Conservation (phyloP, 208 protist species). For the Acanthamoeba culbertsoni region DNA sequence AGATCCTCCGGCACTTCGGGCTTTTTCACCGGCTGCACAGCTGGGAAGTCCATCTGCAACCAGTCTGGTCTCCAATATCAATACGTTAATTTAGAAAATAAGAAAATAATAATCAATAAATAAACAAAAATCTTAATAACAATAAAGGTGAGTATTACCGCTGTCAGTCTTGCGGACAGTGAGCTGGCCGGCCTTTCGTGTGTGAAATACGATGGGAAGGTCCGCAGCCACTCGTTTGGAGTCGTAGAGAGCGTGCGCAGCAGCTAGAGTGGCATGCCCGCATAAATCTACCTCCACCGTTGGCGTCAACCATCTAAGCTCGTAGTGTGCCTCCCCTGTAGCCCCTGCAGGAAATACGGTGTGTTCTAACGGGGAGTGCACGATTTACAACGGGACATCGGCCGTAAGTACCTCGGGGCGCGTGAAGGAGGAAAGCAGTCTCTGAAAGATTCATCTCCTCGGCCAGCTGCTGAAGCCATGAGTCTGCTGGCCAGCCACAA, state of each 20-base stretch:
- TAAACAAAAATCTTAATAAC: no score
- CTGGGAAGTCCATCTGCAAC: not conserved
- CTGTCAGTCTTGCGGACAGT: not conserved
- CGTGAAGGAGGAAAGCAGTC: slow-evolving; percentile 74
- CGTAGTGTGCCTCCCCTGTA: not conserved
- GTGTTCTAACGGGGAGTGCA: not conserved
- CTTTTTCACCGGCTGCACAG: not conserved
- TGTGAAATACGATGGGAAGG: slow-evolving; percentile 37
- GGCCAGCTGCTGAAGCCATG: slow-evolving; percentile 80
- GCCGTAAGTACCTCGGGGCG: not conserved
- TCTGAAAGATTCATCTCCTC: slow-evolving; percentile 82
- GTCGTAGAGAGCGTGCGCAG: slow-evolving; percentile 83
- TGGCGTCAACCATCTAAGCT: slow-evolving; percentile 86
- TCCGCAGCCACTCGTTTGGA: slow-evolving; percentile 72
- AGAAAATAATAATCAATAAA: not conserved
- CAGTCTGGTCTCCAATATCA: no score
- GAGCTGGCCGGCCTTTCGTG: not conserved
- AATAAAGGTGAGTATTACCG: no score
- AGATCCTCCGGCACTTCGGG: not conserved
- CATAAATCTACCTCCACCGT: slow-evolving; percentile 81
- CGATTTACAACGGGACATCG: not conserved
- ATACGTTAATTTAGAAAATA: not conserved
- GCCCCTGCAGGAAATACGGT: not conserved
- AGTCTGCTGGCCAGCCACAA: slow-evolving; percentile 69
- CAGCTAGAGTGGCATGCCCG: slow-evolving; percentile 85